phyloP scores from a whole-genome alignment of 768 basidiomycete genomes.

The Suillus discolor region DNA sequence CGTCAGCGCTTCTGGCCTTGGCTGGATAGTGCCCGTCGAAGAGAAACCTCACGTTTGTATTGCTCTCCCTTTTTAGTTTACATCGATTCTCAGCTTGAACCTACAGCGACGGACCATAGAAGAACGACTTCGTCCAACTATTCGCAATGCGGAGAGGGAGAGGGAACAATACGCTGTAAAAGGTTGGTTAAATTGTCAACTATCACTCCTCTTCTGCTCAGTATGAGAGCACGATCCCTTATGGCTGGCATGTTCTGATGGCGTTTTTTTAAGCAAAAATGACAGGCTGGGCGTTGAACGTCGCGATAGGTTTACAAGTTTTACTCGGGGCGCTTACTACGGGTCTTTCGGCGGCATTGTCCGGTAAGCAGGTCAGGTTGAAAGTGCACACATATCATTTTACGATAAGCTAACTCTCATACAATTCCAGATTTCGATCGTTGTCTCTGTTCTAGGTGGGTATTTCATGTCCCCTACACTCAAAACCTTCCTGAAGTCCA shows the following conservation, averaged over 20 bases:
- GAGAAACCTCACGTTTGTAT: slow-evolving; percentile 22
- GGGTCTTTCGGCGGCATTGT: slow-evolving; percentile 52
- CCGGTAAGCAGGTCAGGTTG: slow-evolving; percentile 41
- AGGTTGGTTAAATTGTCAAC: slow-evolving; percentile 31
- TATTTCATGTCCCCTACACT: slow-evolving; percentile 1
- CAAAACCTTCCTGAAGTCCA: neutral
- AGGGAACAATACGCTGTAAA: slow-evolving; percentile 47
- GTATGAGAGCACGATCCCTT: neutral
- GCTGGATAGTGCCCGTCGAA: slow-evolving; percentile 31
- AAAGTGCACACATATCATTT: neutral
- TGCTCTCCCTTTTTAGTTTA: too few relatives aligned
- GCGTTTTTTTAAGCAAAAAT: slow-evolving; percentile 27
- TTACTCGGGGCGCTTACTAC: slow-evolving; percentile 69
- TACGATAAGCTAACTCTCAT: neutral
- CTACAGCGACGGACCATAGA: slow-evolving; percentile 40
- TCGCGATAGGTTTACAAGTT: slow-evolving; percentile 65
- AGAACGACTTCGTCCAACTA: slow-evolving; percentile 57
- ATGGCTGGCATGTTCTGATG: slow-evolving; percentile 7
- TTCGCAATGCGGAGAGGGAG: slow-evolving; percentile 47
- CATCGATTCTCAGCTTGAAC: neutral
- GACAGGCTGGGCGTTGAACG: slow-evolving; percentile 39
- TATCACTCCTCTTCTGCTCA: slow-evolving; percentile 6
- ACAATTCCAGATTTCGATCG: slow-evolving; percentile 30
- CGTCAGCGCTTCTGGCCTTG: slow-evolving; percentile 14
- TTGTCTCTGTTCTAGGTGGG: slow-evolving; percentile 40